Base-by-base conservation (phyloP, 208 protist species). In the Zelonia costaricensis region DNA sequence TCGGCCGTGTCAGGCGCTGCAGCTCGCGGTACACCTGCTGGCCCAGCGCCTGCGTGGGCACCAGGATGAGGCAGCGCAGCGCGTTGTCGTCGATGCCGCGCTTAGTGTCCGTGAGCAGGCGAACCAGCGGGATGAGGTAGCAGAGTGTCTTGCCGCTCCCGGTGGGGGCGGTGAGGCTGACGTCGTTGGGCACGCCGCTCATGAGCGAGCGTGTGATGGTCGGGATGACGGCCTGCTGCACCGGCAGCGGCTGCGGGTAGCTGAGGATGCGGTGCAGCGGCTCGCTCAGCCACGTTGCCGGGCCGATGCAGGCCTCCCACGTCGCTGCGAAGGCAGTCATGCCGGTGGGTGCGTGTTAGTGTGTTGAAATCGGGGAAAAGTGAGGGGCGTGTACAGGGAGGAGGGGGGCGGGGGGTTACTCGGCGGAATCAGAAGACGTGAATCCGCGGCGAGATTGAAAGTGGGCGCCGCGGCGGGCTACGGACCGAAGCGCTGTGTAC, bases 91-190 rank as follows among this genome's bases (percentile, higher is more conserved):
- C 49, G 8, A 60, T 75, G n/a, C 62, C 72, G 8, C 58, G 62
- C 62, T 93, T 92, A 40, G 67, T 66, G 40, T 77, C 74, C 6
- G 83, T 74, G 35, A 92, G 70, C 20, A 94, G 49, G 7, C 61
- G 72, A 30, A 96, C 77, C 63, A 92, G 66, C 0, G 91, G 91
- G 0, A 96, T 38, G 12, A 96, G 67, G 62, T 94, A 96, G 60
- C 91, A 96, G 6, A 96, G 80, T 25, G 91, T 96, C 55, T 96
- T 96, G 23, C 91, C 91, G 48, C 87, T 94, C 1, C 91, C 91
- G 28, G 91, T 96, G 6, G 91, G 91, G n/a, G 91, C 87, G 10
- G 87, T 93, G 52, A 96, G 86, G 62, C 91, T 90, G 35, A 96
- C 74, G 45, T 96, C 91, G 72, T 92, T 86, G 10, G 91, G 87